Evolutionary conservation across 2,329 filamentous ascomycete species (phyloP).

Genomic region (Penicillium sp.): DNA sequence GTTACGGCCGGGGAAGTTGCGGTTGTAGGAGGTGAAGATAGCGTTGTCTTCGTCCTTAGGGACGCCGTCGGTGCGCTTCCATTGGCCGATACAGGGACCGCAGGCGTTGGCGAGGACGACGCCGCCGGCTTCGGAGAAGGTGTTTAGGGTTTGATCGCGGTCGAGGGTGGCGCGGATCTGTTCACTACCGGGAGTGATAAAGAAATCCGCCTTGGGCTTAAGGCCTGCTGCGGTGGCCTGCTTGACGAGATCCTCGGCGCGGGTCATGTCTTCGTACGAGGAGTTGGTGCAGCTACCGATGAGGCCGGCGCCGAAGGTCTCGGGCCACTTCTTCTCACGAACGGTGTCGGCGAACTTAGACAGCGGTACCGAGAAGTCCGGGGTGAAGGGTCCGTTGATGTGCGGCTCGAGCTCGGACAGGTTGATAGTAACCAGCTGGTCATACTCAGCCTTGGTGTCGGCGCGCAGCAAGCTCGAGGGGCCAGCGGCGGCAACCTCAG

Average conservation of each 20-base stretch:
- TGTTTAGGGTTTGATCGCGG: conserved; percentile 74
- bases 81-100: conserved; percentile 76
- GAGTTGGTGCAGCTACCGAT: conserved; percentile 99
- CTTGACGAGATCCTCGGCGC: conserved; percentile 83
- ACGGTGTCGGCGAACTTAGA: conserved; percentile 82
- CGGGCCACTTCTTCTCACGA: conserved; percentile 76
- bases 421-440: conserved; percentile 83
- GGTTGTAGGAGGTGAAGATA: conserved; percentile 95
- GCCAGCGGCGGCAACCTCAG: conserved; percentile 46
- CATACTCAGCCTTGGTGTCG: conserved; percentile 75
- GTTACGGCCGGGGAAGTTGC: conserved; percentile 94
- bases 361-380: conserved; percentile 84
- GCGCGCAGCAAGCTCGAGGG: conserved; percentile 50
- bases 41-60: conserved; percentile 80
- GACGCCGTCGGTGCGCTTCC: conserved; percentile 81
- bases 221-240: conserved; percentile 83
- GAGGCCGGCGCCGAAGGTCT: conserved; percentile 79
- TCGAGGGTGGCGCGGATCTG: conserved; percentile 92
- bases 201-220: conserved; percentile 82
- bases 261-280: conserved; percentile 97
- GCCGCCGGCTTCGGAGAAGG: conserved; percentile 77
- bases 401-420: conserved; percentile 84
- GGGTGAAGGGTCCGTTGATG: conserved; percentile 94
- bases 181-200: conserved; percentile 91
- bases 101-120: conserved; percentile 90